A percentile compares a stretch with the other conserved stretches of the same genome.
Conservation (phyloP, 2,329 filamentous ascomycete genomes). For the Diaporthe australafricana region DNA sequence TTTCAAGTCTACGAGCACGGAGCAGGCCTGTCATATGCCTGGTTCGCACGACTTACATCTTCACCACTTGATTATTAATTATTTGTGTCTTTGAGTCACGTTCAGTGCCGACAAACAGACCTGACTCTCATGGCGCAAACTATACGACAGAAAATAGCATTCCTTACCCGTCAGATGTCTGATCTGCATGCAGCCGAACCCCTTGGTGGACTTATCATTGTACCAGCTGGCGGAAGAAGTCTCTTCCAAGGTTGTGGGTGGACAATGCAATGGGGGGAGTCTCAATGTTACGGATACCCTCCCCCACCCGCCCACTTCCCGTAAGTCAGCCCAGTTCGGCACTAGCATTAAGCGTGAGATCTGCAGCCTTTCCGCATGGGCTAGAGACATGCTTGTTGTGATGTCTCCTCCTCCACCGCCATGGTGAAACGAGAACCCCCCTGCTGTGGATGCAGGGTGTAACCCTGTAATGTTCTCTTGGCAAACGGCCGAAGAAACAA, state of each 20-base stretch:
- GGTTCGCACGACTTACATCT: too few species aligned
- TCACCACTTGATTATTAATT: too few species aligned
- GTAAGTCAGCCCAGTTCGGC: background rate
- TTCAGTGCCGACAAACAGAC: too few species aligned
- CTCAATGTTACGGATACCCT: background rate
- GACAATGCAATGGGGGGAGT: background rate
- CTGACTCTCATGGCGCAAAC: background rate
- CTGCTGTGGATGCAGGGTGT: too few species aligned
- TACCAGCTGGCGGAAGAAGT: background rate
- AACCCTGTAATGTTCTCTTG: too few species aligned
- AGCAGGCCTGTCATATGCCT: too few species aligned
- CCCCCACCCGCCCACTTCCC: slow-evolving; percentile 25
- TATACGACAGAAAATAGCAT: background rate
- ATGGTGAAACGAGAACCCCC: too few species aligned
- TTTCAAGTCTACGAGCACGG: too few species aligned
- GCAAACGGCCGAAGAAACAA: too few species aligned
- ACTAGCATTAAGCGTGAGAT: background rate
- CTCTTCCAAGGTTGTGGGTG: background rate
- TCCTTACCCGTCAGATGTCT: too few species aligned
- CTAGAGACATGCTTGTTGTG: background rate
- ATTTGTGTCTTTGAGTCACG: too few species aligned
- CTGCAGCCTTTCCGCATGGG: background rate
- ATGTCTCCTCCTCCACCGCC: too few species aligned
- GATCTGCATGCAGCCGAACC: background rate
- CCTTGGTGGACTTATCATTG: background rate